Base-by-base conservation (phyloP, 805 yeast genomes). In the Metschnikowia lunata region DNA sequence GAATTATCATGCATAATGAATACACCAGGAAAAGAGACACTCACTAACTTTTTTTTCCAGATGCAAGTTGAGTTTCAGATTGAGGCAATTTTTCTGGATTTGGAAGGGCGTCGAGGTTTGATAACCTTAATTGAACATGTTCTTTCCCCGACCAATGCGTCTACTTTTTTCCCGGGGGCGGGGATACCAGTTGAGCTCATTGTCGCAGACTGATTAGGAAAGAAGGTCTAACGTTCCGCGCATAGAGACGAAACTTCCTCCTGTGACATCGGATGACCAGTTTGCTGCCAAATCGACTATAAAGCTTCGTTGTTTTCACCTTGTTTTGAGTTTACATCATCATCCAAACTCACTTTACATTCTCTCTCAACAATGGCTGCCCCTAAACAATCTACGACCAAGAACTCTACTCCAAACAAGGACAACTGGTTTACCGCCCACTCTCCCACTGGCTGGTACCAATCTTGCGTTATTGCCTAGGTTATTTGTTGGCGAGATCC, bases 391-490 rank as follows among this genome's bases (percentile, higher is more conserved):
- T 26, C 37, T 14, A 36, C 45, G 34, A 36, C 29, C 39, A 23
- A 40, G 40, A 26, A 44, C 34, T 14, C 44, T 26, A 26, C 45
- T 13, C 49, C 45, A n/a, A 28, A 36, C 37, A 45, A 45, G 43
- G 48, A 40, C 48, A 45, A 40, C 38, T 45, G 36, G 37, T 37
- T 43, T 40, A 45, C 48, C 13, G 42, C 42, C 36, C 33, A 32
- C 34, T 40, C 45, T 40, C 31, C 31, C 7, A 41, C 40, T 33
- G 48, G 43, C 26, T 45, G 45, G 48, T 45, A 43, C 36, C 39
- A 44, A 10, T 38, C 48, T 8, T 45, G 48, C 28, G 48, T 41
- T 10, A 45, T 45, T 38, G 48, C 45, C 18, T 45, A 40, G 30
- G 31, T 12, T 11, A 18, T 5, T 5, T 18, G 23, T 5, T 18